These are phyloP conservation scores for Neurospora cerealis DNA, from an alignment of 495 filamentous ascomycete genomes.

Conservation along the genomic window DNA sequence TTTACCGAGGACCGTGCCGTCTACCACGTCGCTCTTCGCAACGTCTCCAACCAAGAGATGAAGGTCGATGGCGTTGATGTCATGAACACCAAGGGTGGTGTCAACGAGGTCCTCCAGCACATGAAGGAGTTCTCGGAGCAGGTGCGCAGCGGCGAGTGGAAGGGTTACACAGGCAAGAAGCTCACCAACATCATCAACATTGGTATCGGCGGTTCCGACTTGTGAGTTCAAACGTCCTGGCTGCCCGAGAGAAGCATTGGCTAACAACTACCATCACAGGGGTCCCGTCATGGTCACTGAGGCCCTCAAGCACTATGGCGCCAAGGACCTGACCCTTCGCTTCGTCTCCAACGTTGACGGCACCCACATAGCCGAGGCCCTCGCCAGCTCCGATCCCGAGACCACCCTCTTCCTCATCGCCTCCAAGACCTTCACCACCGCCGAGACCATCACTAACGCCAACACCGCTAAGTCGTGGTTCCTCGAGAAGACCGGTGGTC, in stretches of 20 bases:
- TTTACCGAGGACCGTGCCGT: constrained; percentile 96
- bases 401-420: constrained; percentile 96
- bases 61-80: constrained; percentile 91
- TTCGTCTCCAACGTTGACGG: constrained; percentile 99
- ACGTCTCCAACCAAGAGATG: constrained; percentile 76
- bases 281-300: constrained; percentile 98
- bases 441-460: constrained; percentile 93
- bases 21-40: constrained; percentile 89
- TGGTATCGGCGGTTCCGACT: constrained; percentile 95
- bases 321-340: constrained; percentile 76
- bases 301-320: constrained; percentile 86
- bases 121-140: constrained; percentile 97
- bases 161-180: constrained; percentile 96
- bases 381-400: constrained; percentile 81
- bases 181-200: constrained; percentile 95
- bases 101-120: constrained; percentile 84
- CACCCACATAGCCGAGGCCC: constrained; percentile 92
- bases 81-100: constrained; percentile 60
- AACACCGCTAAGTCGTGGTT: constrained; percentile 97
- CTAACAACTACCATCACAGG: constrained; percentile 30
- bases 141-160: constrained; percentile 92
- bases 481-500: constrained; percentile 61
- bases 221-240: constrained; percentile 48
- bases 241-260: background rate
- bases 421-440: constrained; percentile 98